phyloP scores from a whole-genome alignment of 345 rosid genomes.

The Hypericum perforatum region DNA sequence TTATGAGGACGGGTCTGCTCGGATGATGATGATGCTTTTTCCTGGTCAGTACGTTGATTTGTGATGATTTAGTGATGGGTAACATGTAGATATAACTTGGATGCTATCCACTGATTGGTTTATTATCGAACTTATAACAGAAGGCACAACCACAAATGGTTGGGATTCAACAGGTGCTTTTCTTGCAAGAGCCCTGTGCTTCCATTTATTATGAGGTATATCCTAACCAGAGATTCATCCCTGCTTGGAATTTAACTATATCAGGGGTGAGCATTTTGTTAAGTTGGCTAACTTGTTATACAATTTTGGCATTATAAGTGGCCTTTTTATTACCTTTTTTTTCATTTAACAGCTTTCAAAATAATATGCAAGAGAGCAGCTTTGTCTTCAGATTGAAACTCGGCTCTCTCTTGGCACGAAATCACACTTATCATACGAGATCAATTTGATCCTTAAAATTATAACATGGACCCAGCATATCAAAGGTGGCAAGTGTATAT shows the following conservation, averaged over 20 bases:
- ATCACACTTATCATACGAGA: too few species aligned
- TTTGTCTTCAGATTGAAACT: too few species aligned
- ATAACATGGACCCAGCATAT: too few species aligned
- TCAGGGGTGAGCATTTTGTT: conserved; percentile 54
- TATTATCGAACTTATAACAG: conserved; percentile 33
- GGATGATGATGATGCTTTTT: conserved; percentile 82
- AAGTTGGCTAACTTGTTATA: background rate
- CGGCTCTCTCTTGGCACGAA: too few species aligned
- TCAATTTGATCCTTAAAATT: too few species aligned
- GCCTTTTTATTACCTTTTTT: too few species aligned
- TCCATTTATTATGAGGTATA: conserved; percentile 81
- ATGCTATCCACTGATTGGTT: conserved; percentile 4
- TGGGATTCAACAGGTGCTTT: conserved; percentile 99
- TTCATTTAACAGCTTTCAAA: too few species aligned
- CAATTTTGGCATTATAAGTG: background rate
- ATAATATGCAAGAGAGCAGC: too few species aligned
- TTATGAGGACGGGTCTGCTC: conserved; percentile 57
- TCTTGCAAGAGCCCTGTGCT: conserved; percentile 73
- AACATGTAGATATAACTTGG: background rate
- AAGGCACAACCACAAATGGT: conserved; percentile 99
- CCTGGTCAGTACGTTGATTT: conserved; percentile 48
- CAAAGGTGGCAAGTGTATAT: too few species aligned
- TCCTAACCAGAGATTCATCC: conserved; percentile 80
- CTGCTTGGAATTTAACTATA: conserved; percentile 95
- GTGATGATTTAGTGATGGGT: conserved; percentile 1